Evolutionary conservation across 2,329 filamentous ascomycete genomes (phyloP).

Genomic region (Cladophialophora chaetospira): DNA sequence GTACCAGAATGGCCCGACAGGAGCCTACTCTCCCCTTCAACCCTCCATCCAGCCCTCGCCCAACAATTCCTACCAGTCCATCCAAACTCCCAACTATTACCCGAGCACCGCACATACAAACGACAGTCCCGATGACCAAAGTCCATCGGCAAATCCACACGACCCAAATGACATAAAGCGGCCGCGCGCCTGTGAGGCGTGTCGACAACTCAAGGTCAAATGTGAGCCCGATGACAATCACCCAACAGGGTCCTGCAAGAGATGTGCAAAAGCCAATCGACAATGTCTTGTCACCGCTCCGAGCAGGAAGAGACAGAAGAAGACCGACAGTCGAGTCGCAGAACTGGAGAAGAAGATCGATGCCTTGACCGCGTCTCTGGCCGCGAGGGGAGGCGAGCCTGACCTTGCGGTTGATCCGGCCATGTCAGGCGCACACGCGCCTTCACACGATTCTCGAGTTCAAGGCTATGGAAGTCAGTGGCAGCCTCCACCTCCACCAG

Average conservation of each 20-base stretch:
- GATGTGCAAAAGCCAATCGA: slow-evolving; percentile 79
- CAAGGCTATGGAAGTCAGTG: slow-evolving; percentile 28
- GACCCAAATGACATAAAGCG: slow-evolving; percentile 61
- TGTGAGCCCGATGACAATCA: slow-evolving; percentile 74
- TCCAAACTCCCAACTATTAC: slow-evolving; percentile 32
- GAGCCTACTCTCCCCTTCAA: slow-evolving; percentile 30
- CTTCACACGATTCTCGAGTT: slow-evolving; percentile 16
- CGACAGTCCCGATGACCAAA: slow-evolving; percentile 31
- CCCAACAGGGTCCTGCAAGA: slow-evolving; percentile 66
- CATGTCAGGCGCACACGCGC: slow-evolving; percentile 21
- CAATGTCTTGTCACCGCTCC: slow-evolving; percentile 76
- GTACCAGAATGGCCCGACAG: slow-evolving; percentile 23
- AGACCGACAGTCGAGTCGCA: slow-evolving; percentile 84
- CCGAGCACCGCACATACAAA: slow-evolving; percentile 24
- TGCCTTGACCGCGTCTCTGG: slow-evolving; percentile 76
- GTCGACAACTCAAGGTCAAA: slow-evolving; percentile 75
- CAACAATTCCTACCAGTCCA: slow-evolving; percentile 31
- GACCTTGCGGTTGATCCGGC: slow-evolving; percentile 29
- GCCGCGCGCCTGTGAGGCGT: slow-evolving; percentile 73
- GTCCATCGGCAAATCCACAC: slow-evolving; percentile 29
- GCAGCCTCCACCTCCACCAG: slow-evolving; percentile 24
- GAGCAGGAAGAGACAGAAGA: slow-evolving; percentile 80
- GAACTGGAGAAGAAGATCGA: slow-evolving; percentile 94
- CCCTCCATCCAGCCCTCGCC: slow-evolving; percentile 31
- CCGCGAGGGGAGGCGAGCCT: slow-evolving; percentile 51